Evolutionary conservation across 2,329 filamentous ascomycete genomes (phyloP).

Genomic region (Aspergillus neotritici): DNA sequence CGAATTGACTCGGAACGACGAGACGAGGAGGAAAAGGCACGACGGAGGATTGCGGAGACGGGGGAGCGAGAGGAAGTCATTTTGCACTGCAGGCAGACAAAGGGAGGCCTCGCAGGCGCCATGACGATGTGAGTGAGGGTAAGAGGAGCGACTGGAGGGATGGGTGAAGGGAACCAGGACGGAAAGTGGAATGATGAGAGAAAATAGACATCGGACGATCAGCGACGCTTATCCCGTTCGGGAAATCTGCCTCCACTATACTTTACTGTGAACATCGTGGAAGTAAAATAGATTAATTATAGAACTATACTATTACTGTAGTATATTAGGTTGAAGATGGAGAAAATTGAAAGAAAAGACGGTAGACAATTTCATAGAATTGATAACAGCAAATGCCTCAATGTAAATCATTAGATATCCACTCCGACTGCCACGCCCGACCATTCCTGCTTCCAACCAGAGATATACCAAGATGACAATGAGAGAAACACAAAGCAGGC

Average conservation of each 20-base stretch:
- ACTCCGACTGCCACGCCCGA: no score
- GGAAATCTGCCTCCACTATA: constrained; percentile 23
- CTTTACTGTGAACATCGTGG: no score
- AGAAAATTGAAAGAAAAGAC: no score
- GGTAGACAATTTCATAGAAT: no score
- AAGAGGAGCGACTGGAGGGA: constrained; percentile 6
- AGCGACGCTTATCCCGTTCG: constrained; percentile 10
- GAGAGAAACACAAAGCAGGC: background rate
- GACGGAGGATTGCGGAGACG: constrained; percentile 4
- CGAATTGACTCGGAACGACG: constrained; percentile 35
- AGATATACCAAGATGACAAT: no score
- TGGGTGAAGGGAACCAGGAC: background rate
- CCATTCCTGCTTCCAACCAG: no score
- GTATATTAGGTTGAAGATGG: no score
- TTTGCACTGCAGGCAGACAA: constrained; percentile 33
- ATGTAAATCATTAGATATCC: no score
- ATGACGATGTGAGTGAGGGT: constrained; percentile 12
- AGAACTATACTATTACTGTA: no score
- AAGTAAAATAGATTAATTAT: no score
- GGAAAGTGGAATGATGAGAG: background rate
- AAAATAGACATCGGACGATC: constrained; percentile 9
- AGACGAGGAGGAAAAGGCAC: constrained; percentile 13
- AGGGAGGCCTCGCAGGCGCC: constrained; percentile 23
- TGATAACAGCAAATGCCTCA: no score
- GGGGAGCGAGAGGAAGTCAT: constrained; percentile 5